Conservation (phyloP, 2,329 filamentous ascomycete species). For the Fusarium drepaniforme region DNA sequence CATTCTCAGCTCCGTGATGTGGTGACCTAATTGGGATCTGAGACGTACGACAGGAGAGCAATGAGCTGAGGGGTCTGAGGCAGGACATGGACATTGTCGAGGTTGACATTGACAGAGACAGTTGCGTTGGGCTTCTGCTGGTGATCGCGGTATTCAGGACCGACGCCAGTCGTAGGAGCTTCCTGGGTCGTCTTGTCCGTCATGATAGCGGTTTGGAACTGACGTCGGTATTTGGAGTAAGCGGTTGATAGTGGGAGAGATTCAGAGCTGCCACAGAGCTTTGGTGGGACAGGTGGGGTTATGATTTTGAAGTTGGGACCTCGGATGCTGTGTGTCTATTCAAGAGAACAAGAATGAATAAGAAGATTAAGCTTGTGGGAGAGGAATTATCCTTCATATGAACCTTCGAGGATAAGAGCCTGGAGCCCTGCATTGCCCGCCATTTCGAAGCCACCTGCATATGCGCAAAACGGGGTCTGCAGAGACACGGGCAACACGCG, state of each 20-base stretch:
- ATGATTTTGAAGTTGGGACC: constrained; percentile 3
- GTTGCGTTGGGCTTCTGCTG: constrained; percentile 88
- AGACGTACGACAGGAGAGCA: constrained; percentile 91
- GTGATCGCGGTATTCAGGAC: constrained; percentile 81
- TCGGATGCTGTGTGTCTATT: background rate
- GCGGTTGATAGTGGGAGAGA: constrained; percentile 20
- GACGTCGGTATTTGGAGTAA: constrained; percentile 14
- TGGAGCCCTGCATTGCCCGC: constrained; percentile 33
- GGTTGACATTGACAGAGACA: constrained; percentile 83
- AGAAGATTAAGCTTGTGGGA: constrained; percentile 24
- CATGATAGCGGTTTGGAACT: constrained; percentile 40
- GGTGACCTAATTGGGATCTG: constrained; percentile 21
- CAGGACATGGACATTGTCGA: constrained; percentile 90
- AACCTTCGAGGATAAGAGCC: constrained; percentile 36
- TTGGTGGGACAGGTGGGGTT: constrained; percentile 9
- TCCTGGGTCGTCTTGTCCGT: constrained; percentile 39
- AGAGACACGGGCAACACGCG: constrained; percentile 15
- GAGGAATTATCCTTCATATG: constrained; percentile 29
- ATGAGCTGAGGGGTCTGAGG: constrained; percentile 97
- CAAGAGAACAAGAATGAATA: constrained; percentile 9
- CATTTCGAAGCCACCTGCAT: constrained; percentile 37
- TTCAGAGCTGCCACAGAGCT: constrained; percentile 13
- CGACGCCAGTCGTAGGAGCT: constrained; percentile 72
- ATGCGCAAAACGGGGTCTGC: constrained; percentile 43
- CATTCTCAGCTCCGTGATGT: constrained; percentile 36